phyloP scores from a whole-genome alignment of 2,329 filamentous ascomycete genomes.

The Fusarium sp. region DNA sequence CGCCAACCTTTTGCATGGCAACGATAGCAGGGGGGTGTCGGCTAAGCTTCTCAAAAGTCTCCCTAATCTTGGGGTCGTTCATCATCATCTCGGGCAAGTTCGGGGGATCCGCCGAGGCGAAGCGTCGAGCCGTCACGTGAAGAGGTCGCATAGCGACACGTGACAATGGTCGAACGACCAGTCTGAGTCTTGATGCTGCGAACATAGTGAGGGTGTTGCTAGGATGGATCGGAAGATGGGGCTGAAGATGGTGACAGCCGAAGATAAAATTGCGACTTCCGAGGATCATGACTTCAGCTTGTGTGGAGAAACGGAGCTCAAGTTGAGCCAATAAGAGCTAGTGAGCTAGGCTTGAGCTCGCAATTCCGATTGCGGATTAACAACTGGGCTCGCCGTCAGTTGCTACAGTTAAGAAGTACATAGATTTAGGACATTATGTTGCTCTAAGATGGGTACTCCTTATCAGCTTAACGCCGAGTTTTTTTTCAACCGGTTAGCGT shows the following conservation, averaged over 20 bases:
- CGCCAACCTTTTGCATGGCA: slow-evolving; percentile 32
- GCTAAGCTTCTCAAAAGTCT: slow-evolving; percentile 35
- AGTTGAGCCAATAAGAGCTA: background rate
- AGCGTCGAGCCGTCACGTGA: slow-evolving; percentile 18
- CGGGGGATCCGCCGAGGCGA: slow-evolving; percentile 26
- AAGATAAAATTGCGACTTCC: slow-evolving; percentile 11
- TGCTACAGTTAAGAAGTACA: background rate
- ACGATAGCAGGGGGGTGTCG: slow-evolving; percentile 33
- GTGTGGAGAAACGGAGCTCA: background rate
- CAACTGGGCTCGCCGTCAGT: background rate
- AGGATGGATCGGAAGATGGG: background rate
- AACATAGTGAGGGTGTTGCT: slow-evolving; percentile 23
- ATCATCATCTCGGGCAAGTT: slow-evolving; percentile 35
- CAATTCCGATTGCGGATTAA: background rate
- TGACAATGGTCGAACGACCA: slow-evolving; percentile 13
- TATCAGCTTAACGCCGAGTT: background rate
- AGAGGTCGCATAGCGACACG: slow-evolving; percentile 24
- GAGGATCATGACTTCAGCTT: slow-evolving; percentile 20
- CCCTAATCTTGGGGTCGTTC: slow-evolving; percentile 33
- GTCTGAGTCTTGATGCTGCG: slow-evolving; percentile 15
- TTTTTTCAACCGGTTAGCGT: too few relatives aligned
- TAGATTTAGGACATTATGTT: accelerated
- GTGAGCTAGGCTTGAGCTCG: background rate
- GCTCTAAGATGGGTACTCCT: background rate
- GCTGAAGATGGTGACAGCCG: background rate